phyloP scores from a whole-genome alignment of 805 yeast genomes.

The Starmerella potacharoeniae region DNA sequence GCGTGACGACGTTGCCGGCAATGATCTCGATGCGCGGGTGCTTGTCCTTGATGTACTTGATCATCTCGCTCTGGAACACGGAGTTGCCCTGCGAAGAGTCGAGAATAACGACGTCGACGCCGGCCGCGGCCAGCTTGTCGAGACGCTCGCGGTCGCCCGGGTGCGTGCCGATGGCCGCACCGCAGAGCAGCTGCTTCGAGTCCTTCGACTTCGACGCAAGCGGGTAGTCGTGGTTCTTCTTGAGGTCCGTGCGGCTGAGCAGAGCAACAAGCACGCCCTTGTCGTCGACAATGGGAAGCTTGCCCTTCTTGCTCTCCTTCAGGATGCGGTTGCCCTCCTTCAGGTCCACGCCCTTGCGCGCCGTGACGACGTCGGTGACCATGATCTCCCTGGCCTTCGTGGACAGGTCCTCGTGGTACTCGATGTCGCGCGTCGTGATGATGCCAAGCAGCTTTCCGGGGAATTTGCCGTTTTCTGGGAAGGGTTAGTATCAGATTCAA shows the following conservation, averaged over 20 bases:
- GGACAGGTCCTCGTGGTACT: conserved; percentile 70
- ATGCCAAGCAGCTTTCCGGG: conserved; percentile 91
- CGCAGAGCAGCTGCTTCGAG: conserved; percentile 93
- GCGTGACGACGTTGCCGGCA: conserved; percentile 97
- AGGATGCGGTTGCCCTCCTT: conserved; percentile 81
- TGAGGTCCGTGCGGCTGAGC: conserved; percentile 91
- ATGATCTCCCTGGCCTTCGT: conserved; percentile 63
- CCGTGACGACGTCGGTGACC: conserved; percentile 83
- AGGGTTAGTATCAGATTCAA: conserved; percentile 28
- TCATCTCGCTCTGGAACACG: conserved; percentile 83
- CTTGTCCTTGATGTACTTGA: conserved; percentile 75
- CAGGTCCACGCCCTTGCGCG: conserved; percentile 68
- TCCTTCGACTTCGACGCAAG: conserved; percentile 84
- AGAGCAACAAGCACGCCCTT: conserved; percentile 69
- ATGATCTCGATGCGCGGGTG: conserved; percentile 75
- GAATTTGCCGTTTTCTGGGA: conserved; percentile 64
- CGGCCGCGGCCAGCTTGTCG: conserved; percentile 77
- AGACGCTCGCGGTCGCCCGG: conserved; percentile 81
- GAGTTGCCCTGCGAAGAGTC: conserved; percentile 99
- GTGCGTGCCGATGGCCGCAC: conserved; percentile 97
- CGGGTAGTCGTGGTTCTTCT: conserved; percentile 89
- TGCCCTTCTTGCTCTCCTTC: conserved; percentile 92
- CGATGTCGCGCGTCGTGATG: conserved; percentile 92
- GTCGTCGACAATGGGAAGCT: conserved; percentile 82
- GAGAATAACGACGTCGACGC: conserved; percentile 87